Evolutionary conservation across 495 filamentous ascomycete genomes (phyloP), one percentile per base, ranked within the genome.

Genomic region (Aspergillus taichungensis): DNA sequence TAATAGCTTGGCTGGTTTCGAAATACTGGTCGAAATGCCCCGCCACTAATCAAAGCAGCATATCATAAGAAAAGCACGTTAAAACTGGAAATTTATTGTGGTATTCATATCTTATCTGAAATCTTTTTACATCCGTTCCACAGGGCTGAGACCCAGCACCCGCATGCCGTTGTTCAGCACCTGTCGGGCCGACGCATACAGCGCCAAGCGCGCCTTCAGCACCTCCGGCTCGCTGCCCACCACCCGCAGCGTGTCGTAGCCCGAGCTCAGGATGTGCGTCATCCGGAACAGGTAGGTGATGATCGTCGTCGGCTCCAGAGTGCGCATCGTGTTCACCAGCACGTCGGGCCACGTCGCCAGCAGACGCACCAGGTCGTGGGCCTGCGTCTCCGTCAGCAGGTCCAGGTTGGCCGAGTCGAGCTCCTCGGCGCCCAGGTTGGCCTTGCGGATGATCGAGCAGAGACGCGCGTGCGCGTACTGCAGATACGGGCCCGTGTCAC

Each of bases 251-350:
- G 85, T 76, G 54, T 89, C 87, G 60, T 92, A 94, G 60, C 82
- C 84, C 32, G 81, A 85, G 70, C 84, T 90, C 43, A 94, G 64
- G 40, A 80, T 72, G 60, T 92, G 88, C 1, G 86, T 94, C 83
- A 95, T 84, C 66, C 80, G 83, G 73, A 91, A 91, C 36, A 95
- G 77, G 66, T 92, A 95, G 8, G 80, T 81, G 30, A 94, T 68
- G 40, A 94, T 72, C 6, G 78, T 82, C 36, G 78, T 66, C 12
- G 82, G 80, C 61, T 86, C 82, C 37, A 78, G 68, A 10, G 77
- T 82, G 66, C 77, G 81, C 50, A 69, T 61, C 6, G 82, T 80
- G 44, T 79, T 75, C 34, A 77, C 49, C 29, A 81, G 67, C 10
- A 81, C 73, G 43, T 85, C 82, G 7, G 81, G 80, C 72, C 76